A percentile compares a stretch with the other conserved stretches of the same genome.
Evolutionary conservation across 2,329 filamentous ascomycete species (phyloP).

Genomic region (Ceratocystis papillata): DNA sequence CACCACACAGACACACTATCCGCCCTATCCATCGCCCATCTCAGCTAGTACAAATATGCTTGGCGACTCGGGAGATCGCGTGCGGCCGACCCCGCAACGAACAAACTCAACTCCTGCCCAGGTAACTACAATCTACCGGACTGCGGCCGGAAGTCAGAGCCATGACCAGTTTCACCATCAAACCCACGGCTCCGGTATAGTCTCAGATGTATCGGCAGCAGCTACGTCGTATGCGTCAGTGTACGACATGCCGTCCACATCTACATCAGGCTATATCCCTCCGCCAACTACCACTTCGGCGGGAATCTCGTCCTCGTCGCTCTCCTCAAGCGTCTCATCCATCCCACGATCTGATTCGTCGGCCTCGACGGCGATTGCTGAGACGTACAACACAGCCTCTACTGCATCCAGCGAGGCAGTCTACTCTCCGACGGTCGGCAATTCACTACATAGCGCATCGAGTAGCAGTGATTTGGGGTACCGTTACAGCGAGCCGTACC

Average conservation of each 20-base stretch:
- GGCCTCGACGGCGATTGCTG: neutral
- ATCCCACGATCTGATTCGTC: constrained; percentile 2
- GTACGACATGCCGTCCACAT: neutral
- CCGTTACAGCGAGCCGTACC: constrained; percentile 1
- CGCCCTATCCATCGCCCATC: constrained; percentile 9
- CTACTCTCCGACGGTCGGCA: neutral
- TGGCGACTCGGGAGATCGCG: neutral
- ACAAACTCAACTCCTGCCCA: neutral
- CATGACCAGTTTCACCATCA: constrained; percentile 2
- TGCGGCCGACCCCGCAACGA: neutral
- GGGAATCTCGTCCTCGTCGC: neutral
- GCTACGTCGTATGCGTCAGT: neutral
- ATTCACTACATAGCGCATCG: neutral
- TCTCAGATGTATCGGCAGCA: constrained; percentile 2
- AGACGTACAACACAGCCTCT: neutral
- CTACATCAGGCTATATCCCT: constrained; percentile 1
- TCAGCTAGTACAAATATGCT: neutral
- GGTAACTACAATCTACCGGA: constrained; percentile 6
- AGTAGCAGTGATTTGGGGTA: neutral
- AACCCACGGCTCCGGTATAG: neutral
- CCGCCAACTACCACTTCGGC: neutral
- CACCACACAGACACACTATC: neutral
- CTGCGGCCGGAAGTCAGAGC: neutral
- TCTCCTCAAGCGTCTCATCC: neutral
- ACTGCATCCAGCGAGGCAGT: constrained; percentile 5